Percentiles rank a stretch among this genome's conserved stretches.
Evolutionary conservation across 257 asterid genomes (phyloP).

Genomic region (Scutellaria baicalensis): DNA sequence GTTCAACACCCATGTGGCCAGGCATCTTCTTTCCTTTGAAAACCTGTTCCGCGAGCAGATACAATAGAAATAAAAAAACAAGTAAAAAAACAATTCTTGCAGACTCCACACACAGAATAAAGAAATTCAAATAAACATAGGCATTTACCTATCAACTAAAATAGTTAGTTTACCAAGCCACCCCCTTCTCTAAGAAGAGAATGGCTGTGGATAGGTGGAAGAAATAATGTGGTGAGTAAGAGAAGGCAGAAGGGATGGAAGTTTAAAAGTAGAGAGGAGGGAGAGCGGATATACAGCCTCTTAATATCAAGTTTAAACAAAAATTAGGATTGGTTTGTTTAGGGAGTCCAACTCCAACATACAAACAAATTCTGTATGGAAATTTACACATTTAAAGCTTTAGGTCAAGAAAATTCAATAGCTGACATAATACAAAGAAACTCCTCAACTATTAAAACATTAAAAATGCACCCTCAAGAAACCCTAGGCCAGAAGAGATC

Average conservation of each 20-base stretch:
- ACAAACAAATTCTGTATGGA: neutral
- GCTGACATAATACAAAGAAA: neutral
- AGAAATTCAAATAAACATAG: no score
- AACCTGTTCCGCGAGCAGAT: constrained; percentile 45
- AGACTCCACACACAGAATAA: no score
- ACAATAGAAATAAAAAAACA: no score
- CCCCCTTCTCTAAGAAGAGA: no score
- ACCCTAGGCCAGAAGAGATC: neutral
- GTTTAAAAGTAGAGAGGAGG: neutral
- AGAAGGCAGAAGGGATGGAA: neutral
- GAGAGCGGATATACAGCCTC: neutral
- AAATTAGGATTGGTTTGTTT: neutral
- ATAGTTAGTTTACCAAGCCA: neutral
- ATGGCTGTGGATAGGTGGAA: no score
- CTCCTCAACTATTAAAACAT: neutral
- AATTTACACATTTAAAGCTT: neutral
- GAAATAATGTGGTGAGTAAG: neutral
- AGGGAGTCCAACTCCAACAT: neutral
- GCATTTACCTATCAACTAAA: neutral
- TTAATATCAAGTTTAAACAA: neutral
- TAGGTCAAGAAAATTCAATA: neutral
- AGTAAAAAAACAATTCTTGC: no score
- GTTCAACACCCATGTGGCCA: constrained; percentile 92
- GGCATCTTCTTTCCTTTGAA: constrained; percentile 93
- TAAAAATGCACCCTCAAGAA: neutral